These are phyloP conservation scores for Zygosaccharomyces sapae DNA, from an alignment of 1,139 yeast genomes.

Conservation along the genomic window DNA sequence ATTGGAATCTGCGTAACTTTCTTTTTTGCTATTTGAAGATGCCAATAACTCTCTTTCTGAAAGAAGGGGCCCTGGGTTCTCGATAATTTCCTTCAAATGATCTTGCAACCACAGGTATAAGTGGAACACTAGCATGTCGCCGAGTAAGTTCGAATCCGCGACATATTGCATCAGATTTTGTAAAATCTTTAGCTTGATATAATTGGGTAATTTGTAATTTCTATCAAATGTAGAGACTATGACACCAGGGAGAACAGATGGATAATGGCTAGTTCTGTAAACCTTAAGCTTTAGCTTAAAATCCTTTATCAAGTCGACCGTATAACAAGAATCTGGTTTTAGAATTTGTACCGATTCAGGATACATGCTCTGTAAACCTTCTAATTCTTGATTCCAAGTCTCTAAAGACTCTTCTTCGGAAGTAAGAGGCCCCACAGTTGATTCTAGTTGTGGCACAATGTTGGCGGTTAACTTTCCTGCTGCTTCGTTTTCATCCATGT, in stretches of 20 bases:
- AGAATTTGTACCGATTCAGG: slow-evolving; percentile 30
- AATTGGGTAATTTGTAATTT: slow-evolving; percentile 59
- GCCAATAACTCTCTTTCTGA: slow-evolving; percentile 20
- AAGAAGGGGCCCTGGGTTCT: slow-evolving; percentile 70
- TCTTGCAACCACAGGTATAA: slow-evolving; percentile 76
- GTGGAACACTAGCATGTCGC: slow-evolving; percentile 64
- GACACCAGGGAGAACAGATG: slow-evolving; percentile 58
- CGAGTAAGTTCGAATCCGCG: slow-evolving; percentile 44
- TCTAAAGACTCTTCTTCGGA: slow-evolving; percentile 35
- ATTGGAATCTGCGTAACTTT: background rate
- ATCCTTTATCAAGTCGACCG: slow-evolving; percentile 21
- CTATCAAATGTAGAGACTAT: slow-evolving; percentile 49
- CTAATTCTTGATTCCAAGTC: slow-evolving; percentile 76
- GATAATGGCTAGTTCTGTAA: slow-evolving; percentile 53
- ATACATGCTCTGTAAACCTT: slow-evolving; percentile 57
- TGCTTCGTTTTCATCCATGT: slow-evolving; percentile 49
- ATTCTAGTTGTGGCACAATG: slow-evolving; percentile 16
- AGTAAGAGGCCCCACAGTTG: slow-evolving; percentile 12
- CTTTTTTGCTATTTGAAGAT: slow-evolving; percentile 9
- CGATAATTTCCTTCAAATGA: slow-evolving; percentile 52
- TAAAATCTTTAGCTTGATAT: slow-evolving; percentile 64
- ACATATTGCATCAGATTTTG: slow-evolving; percentile 46
- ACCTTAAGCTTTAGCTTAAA: slow-evolving; percentile 45
- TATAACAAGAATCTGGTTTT: slow-evolving; percentile 21
- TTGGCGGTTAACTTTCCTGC: slow-evolving; percentile 49